Evolutionary conservation across 2,329 filamentous ascomycete genomes (phyloP).

Genomic region (Pseudogymnoascus destructans): DNA sequence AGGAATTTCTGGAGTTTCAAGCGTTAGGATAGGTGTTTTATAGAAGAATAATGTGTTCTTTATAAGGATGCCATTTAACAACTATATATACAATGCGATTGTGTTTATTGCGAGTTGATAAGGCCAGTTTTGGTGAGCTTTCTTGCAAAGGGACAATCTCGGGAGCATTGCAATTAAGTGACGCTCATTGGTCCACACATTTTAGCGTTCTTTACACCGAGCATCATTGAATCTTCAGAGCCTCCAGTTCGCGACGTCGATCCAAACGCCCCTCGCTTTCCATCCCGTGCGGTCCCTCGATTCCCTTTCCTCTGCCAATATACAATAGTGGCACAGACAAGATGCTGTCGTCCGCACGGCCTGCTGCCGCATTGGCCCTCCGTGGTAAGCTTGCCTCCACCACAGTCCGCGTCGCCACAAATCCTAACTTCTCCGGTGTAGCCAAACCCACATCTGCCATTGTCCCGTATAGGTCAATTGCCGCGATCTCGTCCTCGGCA

Average conservation of each 20-base stretch:
- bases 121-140: conserved; percentile 7
- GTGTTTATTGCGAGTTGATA: background rate
- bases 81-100: background rate
- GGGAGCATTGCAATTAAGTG: conserved; percentile 7
- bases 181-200: conserved; percentile 6
- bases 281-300: conserved; percentile 2
- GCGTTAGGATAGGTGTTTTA: conserved; percentile 7
- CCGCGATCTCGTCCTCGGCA: conserved; percentile 52
- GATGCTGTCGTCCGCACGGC: conserved; percentile 32
- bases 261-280: background rate
- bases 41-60: conserved; percentile 6
- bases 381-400: conserved; percentile 26
- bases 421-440: conserved; percentile 29
- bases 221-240: conserved; percentile 9
- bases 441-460: conserved; percentile 53
- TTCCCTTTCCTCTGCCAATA: background rate
- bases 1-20: conserved; percentile 5
- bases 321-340: conserved; percentile 13
- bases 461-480: conserved; percentile 48
- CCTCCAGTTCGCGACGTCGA: conserved; percentile 4
- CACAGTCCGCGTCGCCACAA: conserved; percentile 11
- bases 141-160: background rate
- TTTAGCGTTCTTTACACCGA: conserved; percentile 8
- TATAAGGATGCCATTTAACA: conserved; percentile 4
- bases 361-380: conserved; percentile 31